Conservation (phyloP, 306 rosid species). For the Acacia confusa region DNA sequence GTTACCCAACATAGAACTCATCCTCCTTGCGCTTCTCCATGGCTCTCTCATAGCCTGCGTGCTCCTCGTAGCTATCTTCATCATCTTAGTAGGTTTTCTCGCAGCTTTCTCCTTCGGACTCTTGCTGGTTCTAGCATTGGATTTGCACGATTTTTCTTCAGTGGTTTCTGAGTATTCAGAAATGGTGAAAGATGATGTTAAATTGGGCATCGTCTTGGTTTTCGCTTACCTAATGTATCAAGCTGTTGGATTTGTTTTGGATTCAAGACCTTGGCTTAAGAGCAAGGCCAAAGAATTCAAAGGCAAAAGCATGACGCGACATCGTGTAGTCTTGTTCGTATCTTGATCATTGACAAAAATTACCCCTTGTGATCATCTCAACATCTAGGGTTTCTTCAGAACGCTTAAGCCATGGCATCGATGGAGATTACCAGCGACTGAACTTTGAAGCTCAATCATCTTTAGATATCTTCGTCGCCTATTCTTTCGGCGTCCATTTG, state of each 20-base stretch:
- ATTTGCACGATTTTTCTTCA: conserved; percentile 26
- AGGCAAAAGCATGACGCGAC: conserved; percentile 32
- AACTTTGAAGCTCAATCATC: not conserved
- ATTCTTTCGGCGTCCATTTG: not conserved
- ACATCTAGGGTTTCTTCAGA: not conserved
- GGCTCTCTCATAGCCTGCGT: conserved; percentile 39
- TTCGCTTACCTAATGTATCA: conserved; percentile 29
- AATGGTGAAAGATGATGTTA: conserved; percentile 39
- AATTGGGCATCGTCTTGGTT: conserved; percentile 33
- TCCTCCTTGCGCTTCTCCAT: conserved; percentile 42
- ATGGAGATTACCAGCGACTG: not conserved
- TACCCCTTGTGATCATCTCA: not conserved
- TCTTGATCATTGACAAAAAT: conserved; percentile 24
- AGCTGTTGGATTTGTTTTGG: conserved; percentile 28
- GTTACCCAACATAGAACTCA: conserved; percentile 45
- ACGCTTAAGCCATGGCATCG: not conserved
- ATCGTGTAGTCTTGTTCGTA: conserved; percentile 21
- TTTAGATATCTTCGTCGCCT: not conserved
- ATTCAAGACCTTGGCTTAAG: conserved; percentile 29
- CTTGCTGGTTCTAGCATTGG: conserved; percentile 24
- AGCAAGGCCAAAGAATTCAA: conserved; percentile 22
- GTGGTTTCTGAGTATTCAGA: conserved; percentile 6
- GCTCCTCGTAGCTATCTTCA: conserved; percentile 25
- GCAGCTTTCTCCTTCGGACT: conserved; percentile 27
- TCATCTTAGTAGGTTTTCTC: conserved; percentile 27